Percentiles rank a stretch among this genome's conserved stretches.
Conservation (phyloP, 192 early-diverging fungal species). For the Coemansia sp. region DNA sequence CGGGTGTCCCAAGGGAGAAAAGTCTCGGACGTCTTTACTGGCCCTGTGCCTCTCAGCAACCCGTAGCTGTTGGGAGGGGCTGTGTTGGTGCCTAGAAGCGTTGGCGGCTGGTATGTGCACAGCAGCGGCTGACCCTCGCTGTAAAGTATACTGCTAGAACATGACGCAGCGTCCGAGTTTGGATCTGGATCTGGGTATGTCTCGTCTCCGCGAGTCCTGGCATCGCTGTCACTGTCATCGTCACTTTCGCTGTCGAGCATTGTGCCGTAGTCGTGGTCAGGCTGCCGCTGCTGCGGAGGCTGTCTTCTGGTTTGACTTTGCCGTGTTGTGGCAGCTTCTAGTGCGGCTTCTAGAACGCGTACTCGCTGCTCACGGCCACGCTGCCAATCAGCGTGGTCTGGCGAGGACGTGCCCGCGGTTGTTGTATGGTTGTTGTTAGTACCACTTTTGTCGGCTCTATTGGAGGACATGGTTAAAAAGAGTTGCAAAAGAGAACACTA, state of each 20-base stretch:
- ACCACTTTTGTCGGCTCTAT: neutral
- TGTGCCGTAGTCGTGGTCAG: conserved; percentile 27
- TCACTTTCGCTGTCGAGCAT: conserved; percentile 36
- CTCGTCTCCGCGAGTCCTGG: conserved; percentile 13
- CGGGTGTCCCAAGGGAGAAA: conserved; percentile 42
- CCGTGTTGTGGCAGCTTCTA: conserved; percentile 20
- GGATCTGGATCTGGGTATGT: neutral
- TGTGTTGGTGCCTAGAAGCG: neutral
- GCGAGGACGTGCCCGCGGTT: neutral
- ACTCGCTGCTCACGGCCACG: conserved; percentile 40
- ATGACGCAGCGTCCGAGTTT: conserved; percentile 13
- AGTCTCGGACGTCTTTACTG: conserved; percentile 34
- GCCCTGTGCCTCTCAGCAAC: conserved; percentile 3
- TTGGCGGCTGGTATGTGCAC: conserved; percentile 45
- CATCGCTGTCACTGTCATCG: conserved; percentile 1
- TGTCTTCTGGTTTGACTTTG: conserved; percentile 10
- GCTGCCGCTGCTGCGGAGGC: conserved; percentile 1
- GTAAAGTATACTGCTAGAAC: conserved; percentile 43
- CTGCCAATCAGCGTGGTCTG: conserved; percentile 25
- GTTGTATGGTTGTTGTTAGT: neutral
- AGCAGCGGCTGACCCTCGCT: conserved; percentile 51
- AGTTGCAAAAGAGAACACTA: neutral
- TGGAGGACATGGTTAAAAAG: neutral
- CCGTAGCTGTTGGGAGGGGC: conserved; percentile 9
- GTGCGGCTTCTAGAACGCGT: conserved; percentile 34